A percentile compares a stretch with the other conserved stretches of the same genome.
Conservation (phyloP, 495 filamentous ascomycete species). For the Aspergillus hancockii region DNA sequence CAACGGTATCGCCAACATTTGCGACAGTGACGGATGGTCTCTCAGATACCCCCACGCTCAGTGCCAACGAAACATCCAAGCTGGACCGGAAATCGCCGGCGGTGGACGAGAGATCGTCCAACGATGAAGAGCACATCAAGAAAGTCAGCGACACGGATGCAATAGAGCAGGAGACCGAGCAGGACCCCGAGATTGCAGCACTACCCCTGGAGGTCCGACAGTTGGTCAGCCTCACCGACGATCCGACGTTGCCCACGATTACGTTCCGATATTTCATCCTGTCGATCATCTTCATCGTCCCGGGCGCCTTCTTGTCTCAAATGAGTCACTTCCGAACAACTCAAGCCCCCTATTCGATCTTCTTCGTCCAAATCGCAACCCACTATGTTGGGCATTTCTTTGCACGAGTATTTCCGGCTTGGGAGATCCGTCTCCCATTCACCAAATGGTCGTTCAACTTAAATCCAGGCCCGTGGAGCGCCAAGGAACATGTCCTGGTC, state of each 20-base stretch:
- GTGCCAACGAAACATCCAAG: background rate
- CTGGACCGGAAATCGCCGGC: background rate
- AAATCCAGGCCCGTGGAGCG: conserved; percentile 58
- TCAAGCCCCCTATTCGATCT: conserved; percentile 55
- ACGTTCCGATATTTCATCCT: conserved; percentile 60
- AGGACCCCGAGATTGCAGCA: conserved; percentile 49
- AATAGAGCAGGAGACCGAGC: conserved; percentile 35
- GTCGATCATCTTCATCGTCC: conserved; percentile 50
- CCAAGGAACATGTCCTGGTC: conserved; percentile 60
- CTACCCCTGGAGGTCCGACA: conserved; percentile 52
- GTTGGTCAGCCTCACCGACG: conserved; percentile 53
- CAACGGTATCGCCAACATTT: background rate
- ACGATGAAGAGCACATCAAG: conserved; percentile 22
- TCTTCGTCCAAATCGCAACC: conserved; percentile 58
- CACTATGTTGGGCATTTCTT: conserved; percentile 58
- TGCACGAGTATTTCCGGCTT: conserved; percentile 48
- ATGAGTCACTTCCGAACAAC: conserved; percentile 57
- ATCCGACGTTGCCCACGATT: conserved; percentile 50
- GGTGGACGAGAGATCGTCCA: background rate
- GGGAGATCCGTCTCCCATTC: conserved; percentile 47
- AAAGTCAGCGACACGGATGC: conserved; percentile 22
- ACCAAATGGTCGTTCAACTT: conserved; percentile 50
- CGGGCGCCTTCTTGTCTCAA: conserved; percentile 54
- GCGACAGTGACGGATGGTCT: background rate
- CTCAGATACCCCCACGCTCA: background rate